A percentile compares a stretch with the other conserved stretches of the same genome.
phyloP scores from a whole-genome alignment of 2,329 filamentous ascomycete species.

The Atkinsonella hypoxylon region DNA sequence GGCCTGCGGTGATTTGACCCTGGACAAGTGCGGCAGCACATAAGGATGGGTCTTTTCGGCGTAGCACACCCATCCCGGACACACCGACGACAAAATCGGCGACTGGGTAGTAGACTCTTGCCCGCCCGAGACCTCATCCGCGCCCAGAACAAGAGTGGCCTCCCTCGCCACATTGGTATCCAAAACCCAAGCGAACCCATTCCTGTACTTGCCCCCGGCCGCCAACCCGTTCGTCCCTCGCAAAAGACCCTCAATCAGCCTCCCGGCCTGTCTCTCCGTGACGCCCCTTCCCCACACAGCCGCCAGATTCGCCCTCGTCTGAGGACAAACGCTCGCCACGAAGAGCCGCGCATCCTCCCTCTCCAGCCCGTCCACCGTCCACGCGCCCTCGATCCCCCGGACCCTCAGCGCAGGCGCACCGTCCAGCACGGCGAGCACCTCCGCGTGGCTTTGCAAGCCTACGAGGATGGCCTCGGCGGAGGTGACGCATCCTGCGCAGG shows the following conservation, averaged over 20 bases:
- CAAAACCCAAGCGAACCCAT: constrained; percentile 77
- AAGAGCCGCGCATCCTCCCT: constrained; percentile 61
- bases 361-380: constrained; percentile 38
- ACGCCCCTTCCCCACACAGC: constrained; percentile 65
- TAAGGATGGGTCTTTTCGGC: constrained; percentile 96
- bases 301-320: constrained; percentile 79
- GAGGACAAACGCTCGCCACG: constrained; percentile 85
- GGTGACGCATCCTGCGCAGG: constrained; percentile 94
- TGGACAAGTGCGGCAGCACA: constrained; percentile 80
- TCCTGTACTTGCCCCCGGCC: constrained; percentile 57
- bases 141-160: constrained; percentile 67
- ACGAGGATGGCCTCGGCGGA: constrained; percentile 96
- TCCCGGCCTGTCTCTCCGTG: constrained; percentile 59
- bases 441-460: constrained; percentile 82
- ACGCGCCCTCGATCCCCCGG: constrained; percentile 10
- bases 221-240: constrained; percentile 54
- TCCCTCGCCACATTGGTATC: constrained; percentile 81
- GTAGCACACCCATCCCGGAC: constrained; percentile 97
- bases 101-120: constrained; percentile 16
- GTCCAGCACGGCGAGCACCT: constrained; percentile 77
- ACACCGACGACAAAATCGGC: constrained; percentile 76
- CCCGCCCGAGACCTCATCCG: constrained; percentile 51
- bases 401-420: constrained; percentile 40
- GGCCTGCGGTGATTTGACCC: constrained; percentile 88
- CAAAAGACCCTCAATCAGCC: constrained; percentile 75